Conservation (phyloP, 1,284 basidiomycete genomes). For the Moniliella sp. region DNA sequence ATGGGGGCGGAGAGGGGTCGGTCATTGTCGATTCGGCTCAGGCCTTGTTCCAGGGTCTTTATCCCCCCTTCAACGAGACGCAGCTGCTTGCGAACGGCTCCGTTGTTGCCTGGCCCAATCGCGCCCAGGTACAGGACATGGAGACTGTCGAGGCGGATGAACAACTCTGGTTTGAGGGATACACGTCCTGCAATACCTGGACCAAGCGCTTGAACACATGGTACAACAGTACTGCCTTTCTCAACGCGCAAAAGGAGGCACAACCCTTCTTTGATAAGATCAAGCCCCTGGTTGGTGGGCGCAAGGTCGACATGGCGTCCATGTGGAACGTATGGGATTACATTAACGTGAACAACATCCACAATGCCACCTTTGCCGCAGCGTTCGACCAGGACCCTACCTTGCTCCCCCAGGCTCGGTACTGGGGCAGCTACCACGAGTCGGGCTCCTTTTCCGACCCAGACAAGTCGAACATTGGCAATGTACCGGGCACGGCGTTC, state of each 20-base stretch:
- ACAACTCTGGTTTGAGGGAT: slow-evolving; percentile 50
- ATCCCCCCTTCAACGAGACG: slow-evolving; percentile 17
- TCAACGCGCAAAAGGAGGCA: slow-evolving; percentile 39
- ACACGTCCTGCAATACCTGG: slow-evolving; percentile 41
- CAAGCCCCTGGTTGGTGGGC: slow-evolving; percentile 49
- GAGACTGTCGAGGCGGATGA: slow-evolving; percentile 62
- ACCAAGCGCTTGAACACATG: slow-evolving; percentile 6
- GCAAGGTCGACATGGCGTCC: slow-evolving; percentile 48
- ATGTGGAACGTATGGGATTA: slow-evolving; percentile 45
- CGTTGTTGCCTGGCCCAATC: slow-evolving; percentile 50
- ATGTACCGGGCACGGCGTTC: slow-evolving; percentile 59
- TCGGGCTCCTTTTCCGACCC: slow-evolving; percentile 50
- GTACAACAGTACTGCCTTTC: slow-evolving; percentile 39
- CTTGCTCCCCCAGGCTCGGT: slow-evolving; percentile 7
- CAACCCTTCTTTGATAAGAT: slow-evolving; percentile 48
- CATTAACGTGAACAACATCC: slow-evolving; percentile 47
- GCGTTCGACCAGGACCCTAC: slow-evolving; percentile 5
- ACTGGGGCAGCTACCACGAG: slow-evolving; percentile 56
- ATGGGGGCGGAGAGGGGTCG: slow-evolving; percentile 54
- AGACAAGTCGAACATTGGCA: slow-evolving; percentile 47
- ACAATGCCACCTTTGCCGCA: slow-evolving; percentile 32
- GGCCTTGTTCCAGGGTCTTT: slow-evolving; percentile 34
- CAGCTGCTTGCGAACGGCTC: slow-evolving; percentile 46
- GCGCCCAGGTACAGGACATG: slow-evolving; percentile 47
- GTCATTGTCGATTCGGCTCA: slow-evolving; percentile 53